A percentile compares a stretch with the other conserved stretches of the same genome.
Conservation (phyloP, 306 rosid genomes). For the Cicer cuneatum region DNA sequence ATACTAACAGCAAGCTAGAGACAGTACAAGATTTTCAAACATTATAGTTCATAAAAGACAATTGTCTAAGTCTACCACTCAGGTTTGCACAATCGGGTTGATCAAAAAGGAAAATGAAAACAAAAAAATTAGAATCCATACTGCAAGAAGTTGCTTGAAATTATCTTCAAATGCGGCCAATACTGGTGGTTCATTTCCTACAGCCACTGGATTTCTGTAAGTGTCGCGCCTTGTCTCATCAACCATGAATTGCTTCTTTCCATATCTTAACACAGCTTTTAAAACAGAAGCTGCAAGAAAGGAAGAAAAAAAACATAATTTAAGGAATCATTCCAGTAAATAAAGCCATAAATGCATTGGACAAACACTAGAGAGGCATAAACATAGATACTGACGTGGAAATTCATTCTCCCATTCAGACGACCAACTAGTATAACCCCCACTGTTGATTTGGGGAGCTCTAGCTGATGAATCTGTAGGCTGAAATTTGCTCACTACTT, state of each 20-base stretch:
- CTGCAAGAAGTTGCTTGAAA: slow-evolving; percentile 76
- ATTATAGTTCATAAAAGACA: slow-evolving; percentile 17
- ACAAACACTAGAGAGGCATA: slow-evolving; percentile 19
- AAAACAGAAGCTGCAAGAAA: slow-evolving; percentile 78
- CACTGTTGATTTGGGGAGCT: slow-evolving; percentile 53
- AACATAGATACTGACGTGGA: slow-evolving; percentile 59
- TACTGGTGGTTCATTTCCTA: slow-evolving; percentile 53
- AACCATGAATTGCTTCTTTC: slow-evolving; percentile 72
- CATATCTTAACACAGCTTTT: slow-evolving; percentile 73
- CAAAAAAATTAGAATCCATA: slow-evolving; percentile 34
- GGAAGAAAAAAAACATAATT: slow-evolving; percentile 4
- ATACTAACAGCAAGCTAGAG: neutral
- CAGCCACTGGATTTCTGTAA: slow-evolving; percentile 52
- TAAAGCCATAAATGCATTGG: slow-evolving; percentile 23
- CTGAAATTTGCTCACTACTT: slow-evolving; percentile 55
- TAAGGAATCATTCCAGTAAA: slow-evolving; percentile 20
- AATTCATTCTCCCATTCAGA: slow-evolving; percentile 92
- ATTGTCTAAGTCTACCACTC: slow-evolving; percentile 18
- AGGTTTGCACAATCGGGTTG: slow-evolving; percentile 23
- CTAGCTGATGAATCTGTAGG: slow-evolving; percentile 57
- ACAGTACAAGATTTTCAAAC: slow-evolving; percentile 8
- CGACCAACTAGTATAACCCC: slow-evolving; percentile 62
- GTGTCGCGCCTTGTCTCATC: slow-evolving; percentile 93
- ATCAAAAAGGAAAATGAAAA: slow-evolving; percentile 21
- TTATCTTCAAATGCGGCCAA: slow-evolving; percentile 62